Evolutionary conservation across 2,329 filamentous ascomycete species (phyloP).

Genomic region (Polytolypa hystricis): DNA sequence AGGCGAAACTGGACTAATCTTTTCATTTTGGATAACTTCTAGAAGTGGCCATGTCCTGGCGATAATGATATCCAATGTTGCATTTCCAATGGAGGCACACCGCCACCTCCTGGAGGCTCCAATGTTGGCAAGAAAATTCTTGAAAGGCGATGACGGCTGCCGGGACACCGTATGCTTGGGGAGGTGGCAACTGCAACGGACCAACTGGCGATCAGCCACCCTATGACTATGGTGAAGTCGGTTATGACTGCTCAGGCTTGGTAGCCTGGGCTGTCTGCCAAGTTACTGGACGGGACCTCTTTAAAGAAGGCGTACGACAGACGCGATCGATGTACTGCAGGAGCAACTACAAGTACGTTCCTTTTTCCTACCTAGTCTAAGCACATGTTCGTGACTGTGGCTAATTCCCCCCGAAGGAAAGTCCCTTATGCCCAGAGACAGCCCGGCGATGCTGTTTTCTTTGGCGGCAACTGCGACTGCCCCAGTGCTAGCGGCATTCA

Average conservation of each 20-base stretch:
- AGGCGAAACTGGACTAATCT: too few species aligned
- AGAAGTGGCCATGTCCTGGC: not conserved
- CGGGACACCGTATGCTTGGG: constrained; percentile 27
- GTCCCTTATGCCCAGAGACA: constrained; percentile 14
- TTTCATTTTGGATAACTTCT: too few species aligned
- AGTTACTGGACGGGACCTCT: constrained; percentile 19
- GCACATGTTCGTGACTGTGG: not conserved
- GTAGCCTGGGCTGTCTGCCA: constrained; percentile 20
- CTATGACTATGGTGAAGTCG: constrained; percentile 17
- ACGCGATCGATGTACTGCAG: constrained; percentile 19
- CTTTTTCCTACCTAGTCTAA: not conserved
- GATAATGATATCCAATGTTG: constrained; percentile 3
- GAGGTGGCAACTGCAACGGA: constrained; percentile 18
- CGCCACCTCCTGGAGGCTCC: not conserved
- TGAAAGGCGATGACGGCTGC: constrained; percentile 38
- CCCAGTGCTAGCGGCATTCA: constrained; percentile 9
- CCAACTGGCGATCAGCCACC: constrained; percentile 16
- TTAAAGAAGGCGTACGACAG: constrained; percentile 15
- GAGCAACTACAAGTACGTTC: constrained; percentile 14
- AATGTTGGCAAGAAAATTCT: not conserved
- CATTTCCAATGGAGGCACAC: not conserved
- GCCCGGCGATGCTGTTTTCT: constrained; percentile 19
- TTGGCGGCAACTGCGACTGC: constrained; percentile 10
- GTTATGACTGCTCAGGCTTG: constrained; percentile 20
- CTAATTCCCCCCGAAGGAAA: constrained; percentile 11